phyloP scores from a whole-genome alignment of 257 asterid species.

The Galeopsis tetrahit region DNA sequence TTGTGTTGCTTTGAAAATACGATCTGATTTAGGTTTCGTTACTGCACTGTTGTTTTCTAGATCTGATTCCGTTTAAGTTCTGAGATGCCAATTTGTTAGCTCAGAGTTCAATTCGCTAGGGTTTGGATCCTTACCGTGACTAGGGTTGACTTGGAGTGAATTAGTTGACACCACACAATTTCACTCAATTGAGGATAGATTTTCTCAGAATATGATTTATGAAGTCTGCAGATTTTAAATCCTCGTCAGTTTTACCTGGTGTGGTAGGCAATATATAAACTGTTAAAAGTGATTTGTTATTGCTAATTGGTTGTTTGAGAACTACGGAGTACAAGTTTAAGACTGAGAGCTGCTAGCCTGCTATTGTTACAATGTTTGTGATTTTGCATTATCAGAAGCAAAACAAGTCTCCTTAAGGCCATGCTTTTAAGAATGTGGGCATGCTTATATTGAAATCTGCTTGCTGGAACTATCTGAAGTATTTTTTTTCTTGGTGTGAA shows the following conservation, averaged over 20 bases:
- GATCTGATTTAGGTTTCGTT: slow-evolving; percentile 30
- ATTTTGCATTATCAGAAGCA: slow-evolving; percentile 12
- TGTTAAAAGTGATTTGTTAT: background rate
- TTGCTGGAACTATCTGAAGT: background rate
- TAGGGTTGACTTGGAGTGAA: slow-evolving; percentile 35
- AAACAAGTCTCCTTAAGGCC: background rate
- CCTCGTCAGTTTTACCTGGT: slow-evolving; percentile 11
- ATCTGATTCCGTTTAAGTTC: slow-evolving; percentile 26
- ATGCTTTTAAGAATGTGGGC: slow-evolving; percentile 2
- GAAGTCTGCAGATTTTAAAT: background rate
- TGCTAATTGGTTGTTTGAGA: background rate
- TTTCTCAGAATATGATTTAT: background rate
- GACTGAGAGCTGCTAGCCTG: background rate
- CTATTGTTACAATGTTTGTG: slow-evolving; percentile 4
- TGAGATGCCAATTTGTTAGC: slow-evolving; percentile 22
- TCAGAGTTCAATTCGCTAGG: slow-evolving; percentile 3
- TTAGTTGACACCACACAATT: slow-evolving; percentile 15
- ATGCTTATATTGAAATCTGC: background rate
- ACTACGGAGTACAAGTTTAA: slow-evolving; percentile 14
- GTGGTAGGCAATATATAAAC: background rate
- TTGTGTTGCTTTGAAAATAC: background rate
- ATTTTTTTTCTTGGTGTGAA: background rate
- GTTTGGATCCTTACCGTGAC: slow-evolving; percentile 26
- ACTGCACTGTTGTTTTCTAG: slow-evolving; percentile 17
- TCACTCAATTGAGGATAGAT: background rate